Evolutionary conservation across 2,329 filamentous ascomycete genomes (phyloP).

Genomic region (Penicillium italicum): DNA sequence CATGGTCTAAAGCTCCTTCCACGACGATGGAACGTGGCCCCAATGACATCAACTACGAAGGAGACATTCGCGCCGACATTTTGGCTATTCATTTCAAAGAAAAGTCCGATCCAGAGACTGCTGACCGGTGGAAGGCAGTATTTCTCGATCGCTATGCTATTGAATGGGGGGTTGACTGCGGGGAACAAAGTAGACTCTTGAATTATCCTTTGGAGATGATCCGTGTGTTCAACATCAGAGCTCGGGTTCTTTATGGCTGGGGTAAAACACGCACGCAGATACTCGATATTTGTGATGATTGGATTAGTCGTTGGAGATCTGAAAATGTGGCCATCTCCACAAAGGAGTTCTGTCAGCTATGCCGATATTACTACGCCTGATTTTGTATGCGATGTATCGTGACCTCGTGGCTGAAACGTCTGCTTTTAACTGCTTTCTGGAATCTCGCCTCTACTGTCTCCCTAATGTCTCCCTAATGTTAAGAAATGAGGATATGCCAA

Average conservation of each 20-base stretch:
- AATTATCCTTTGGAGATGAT: background rate
- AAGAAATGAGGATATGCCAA: background rate
- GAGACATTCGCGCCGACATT: too few species aligned
- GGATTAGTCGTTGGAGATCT: background rate
- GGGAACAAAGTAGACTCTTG: too few species aligned
- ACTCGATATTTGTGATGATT: background rate
- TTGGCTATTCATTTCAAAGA: too few species aligned
- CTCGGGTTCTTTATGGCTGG: background rate
- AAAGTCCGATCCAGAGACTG: too few species aligned
- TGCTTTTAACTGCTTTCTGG: background rate
- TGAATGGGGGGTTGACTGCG: background rate
- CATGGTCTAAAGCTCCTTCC: too few species aligned
- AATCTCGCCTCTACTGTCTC: background rate
- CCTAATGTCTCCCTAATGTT: background rate
- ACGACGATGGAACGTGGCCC: too few species aligned
- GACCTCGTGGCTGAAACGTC: background rate
- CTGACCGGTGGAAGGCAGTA: too few species aligned
- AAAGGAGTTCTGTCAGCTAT: background rate
- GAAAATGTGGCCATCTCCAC: background rate
- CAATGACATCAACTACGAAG: too few species aligned
- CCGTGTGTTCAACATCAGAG: background rate
- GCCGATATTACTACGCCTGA: background rate
- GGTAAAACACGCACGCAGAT: background rate
- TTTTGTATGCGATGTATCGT: background rate
- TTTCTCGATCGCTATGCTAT: too few species aligned